These are phyloP conservation scores for Raffaelea ambrosiae DNA, from an alignment of 2,329 filamentous ascomycete genomes.

Conservation along the genomic window DNA sequence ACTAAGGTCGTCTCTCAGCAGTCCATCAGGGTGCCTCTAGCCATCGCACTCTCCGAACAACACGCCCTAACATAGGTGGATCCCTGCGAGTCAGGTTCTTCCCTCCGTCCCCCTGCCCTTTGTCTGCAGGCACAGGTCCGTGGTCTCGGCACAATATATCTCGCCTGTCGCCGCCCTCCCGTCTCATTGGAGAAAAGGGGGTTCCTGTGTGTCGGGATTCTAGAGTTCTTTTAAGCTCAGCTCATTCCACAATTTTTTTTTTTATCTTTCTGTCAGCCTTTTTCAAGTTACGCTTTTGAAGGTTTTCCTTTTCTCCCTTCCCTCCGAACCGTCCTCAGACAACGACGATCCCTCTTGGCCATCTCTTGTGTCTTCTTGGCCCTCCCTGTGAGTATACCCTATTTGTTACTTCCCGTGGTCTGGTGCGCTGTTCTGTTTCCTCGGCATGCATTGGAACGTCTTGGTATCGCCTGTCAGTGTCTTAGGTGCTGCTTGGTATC, in stretches of 20 bases:
- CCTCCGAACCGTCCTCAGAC: no score
- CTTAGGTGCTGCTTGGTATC: neutral
- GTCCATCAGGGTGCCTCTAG: conserved; percentile 1
- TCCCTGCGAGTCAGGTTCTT: neutral
- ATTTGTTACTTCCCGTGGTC: neutral
- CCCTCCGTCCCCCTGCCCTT: neutral
- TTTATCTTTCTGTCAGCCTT: no score
- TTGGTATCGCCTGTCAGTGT: no score
- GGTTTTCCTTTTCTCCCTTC: neutral
- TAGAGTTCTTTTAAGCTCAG: neutral
- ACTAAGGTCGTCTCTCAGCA: neutral
- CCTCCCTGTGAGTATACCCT: neutral
- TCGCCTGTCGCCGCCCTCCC: neutral
- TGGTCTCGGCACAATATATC: neutral
- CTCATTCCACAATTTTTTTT: neutral
- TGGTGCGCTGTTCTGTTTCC: no score
- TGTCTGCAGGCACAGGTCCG: neutral
- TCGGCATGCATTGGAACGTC: neutral
- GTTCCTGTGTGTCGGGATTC: neutral
- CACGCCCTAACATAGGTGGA: neutral
- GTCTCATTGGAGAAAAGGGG: neutral
- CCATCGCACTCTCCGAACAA: neutral
- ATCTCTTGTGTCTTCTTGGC: neutral
- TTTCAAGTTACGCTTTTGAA: no score
- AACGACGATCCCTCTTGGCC: neutral